phyloP scores from a whole-genome alignment of 1,284 basidiomycete species.

The Apiotrichum veenhuisii region DNA sequence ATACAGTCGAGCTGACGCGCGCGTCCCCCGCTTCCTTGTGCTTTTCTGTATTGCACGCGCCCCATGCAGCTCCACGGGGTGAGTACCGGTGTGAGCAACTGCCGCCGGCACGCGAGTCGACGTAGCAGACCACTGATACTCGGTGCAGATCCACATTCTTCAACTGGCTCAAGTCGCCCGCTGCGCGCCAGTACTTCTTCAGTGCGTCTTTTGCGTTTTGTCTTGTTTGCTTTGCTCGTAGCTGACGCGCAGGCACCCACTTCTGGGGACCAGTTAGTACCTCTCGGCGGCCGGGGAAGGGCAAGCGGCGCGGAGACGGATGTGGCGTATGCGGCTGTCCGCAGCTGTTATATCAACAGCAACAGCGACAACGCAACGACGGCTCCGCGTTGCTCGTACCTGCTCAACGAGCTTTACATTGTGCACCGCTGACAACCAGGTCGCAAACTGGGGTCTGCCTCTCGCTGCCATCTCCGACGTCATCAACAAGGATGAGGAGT shows the following conservation, averaged over 20 bases:
- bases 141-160: constrained; percentile 57
- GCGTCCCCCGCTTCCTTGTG: neutral
- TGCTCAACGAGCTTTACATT: too few relatives aligned
- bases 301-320: too few relatives aligned
- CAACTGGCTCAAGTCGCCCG: constrained; percentile 81
- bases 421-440: constrained; percentile 52
- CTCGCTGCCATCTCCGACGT: constrained; percentile 85
- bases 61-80: constrained; percentile 2
- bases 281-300: neutral
- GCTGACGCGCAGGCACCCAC: constrained; percentile 66
- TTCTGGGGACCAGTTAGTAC: constrained; percentile 86
- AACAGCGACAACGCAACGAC: too few relatives aligned
- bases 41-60: neutral
- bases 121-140: neutral
- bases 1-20: too few relatives aligned
- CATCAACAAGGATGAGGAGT: constrained; percentile 78
- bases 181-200: constrained; percentile 86
- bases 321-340: too few relatives aligned
- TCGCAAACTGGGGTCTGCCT: constrained; percentile 96
- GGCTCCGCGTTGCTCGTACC: too few relatives aligned
- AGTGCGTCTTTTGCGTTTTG: too few relatives aligned
- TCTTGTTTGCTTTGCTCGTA: neutral
- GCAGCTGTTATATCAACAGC: too few relatives aligned
- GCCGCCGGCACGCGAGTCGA: neutral
- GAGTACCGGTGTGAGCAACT: neutral